Base-by-base conservation (phyloP, 108 stramenopile species). In the Cyclotella choctawhatcheeana region DNA sequence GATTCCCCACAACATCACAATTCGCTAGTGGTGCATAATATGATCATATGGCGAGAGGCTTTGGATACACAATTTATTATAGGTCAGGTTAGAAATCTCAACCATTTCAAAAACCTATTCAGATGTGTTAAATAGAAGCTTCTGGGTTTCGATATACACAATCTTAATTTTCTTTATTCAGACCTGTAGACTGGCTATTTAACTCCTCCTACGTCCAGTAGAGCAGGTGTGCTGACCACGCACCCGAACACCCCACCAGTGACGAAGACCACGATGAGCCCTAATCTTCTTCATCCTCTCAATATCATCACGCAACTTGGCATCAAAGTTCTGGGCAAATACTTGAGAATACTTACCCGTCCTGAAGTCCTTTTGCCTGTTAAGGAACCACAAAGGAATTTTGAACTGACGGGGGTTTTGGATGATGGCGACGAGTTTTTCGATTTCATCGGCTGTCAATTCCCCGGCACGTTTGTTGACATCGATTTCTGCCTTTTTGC, bases 151-250 rank as follows among this genome's bases (percentile, higher is more conserved):
- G n/a, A n/a, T n/a, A n/a, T n/a, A n/a, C n/a, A n/a, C n/a, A n/a
- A n/a, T n/a, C n/a, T n/a, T n/a, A n/a, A n/a, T n/a, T n/a, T n/a
- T n/a, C n/a, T n/a, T n/a, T n/a, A n/a, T n/a, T n/a, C n/a, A n/a
- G n/a, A n/a, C n/a, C n/a, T n/a, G n/a, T n/a, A 35, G 34, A 34
- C 25, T 31, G 17, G 12, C 58, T 52, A 56, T 79, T 71, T 85
- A 85, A 55, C 68, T 62, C 64, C 67, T 79, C 66, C 97, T 91
- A 81, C 99, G 97, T 85, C 98, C 98, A 73, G 99, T 99, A 77
- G 99, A 97, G 92, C 97, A 97, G 71, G 99, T 99, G 97, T 99
- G 99, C 91, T 99, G 99, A 68, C 99, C 99, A 87, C 99, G 96
- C 37, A 99, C 99, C 65, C 98, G 91, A 84, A 98, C 86, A 65